Conservation (phyloP, 306 rosid species). For the Trichosanthes truncata region DNA sequence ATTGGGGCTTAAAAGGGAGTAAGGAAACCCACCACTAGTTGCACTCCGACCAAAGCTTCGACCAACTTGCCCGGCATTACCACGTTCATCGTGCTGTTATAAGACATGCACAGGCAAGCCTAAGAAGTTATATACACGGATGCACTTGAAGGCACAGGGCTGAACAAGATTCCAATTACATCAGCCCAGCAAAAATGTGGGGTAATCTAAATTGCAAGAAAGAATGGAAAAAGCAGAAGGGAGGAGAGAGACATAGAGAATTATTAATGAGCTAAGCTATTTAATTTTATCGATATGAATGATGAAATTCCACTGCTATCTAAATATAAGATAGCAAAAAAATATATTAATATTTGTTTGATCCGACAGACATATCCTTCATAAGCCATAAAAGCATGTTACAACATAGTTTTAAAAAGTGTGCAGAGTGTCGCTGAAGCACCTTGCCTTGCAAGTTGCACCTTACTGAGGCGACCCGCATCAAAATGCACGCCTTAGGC, state of each 20-base stretch:
- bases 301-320: background rate
- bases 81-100: conserved; percentile 60
- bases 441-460: background rate
- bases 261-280: background rate
- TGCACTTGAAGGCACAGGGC: conserved; percentile 40
- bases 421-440: background rate
- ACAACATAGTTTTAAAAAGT: background rate
- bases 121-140: conserved; percentile 44
- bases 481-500: background rate
- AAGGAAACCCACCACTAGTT: conserved; percentile 48
- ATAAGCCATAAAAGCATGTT: background rate
- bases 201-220: conserved; percentile 24
- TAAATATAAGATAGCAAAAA: background rate
- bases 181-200: conserved; percentile 36
- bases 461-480: background rate
- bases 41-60: conserved; percentile 34
- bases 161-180: conserved; percentile 44
- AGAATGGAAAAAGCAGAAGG: background rate
- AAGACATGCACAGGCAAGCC: conserved; percentile 70
- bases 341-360: background rate
- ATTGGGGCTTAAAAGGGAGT: background rate
- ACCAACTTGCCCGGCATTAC: conserved; percentile 44
- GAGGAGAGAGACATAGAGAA: background rate
- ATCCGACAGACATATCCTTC: background rate
- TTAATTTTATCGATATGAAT: background rate